Percentiles rank a stretch among this genome's conserved stretches.
phyloP scores from a whole-genome alignment of 148 eudicot species.

The Spergularia marina region DNA sequence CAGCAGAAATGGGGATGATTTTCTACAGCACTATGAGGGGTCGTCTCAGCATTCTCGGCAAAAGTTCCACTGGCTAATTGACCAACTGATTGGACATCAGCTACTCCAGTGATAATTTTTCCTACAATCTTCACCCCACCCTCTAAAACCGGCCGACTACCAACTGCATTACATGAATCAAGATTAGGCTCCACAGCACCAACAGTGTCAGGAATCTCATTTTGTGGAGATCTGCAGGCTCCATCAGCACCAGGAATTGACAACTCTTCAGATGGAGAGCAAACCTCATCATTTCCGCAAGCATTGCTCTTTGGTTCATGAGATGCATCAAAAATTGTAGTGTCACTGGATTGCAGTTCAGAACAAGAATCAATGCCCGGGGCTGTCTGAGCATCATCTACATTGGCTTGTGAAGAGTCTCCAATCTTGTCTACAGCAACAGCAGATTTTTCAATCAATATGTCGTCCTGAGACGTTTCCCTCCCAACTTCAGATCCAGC shows the following conservation, averaged over 20 bases:
- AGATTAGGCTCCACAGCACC: slow-evolving; percentile 4
- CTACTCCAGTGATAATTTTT: not conserved
- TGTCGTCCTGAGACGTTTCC: slow-evolving; percentile 15
- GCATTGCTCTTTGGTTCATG: slow-evolving; percentile 8
- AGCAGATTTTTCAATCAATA: slow-evolving; percentile 23
- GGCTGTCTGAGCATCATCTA: slow-evolving; percentile 5
- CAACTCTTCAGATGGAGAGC: not conserved
- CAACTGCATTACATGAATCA: slow-evolving; percentile 3
- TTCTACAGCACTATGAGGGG: not conserved
- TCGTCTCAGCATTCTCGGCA: slow-evolving; percentile 1
- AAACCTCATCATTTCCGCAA: not conserved
- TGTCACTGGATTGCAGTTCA: slow-evolving; percentile 1
- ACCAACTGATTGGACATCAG: not conserved
- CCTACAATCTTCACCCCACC: not conserved
- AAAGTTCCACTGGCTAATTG: slow-evolving; percentile 4
- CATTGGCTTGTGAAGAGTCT: not conserved
- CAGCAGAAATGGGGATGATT: slow-evolving; percentile 4
- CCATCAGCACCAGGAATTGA: not conserved
- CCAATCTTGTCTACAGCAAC: slow-evolving; percentile 14
- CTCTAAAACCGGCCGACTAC: slow-evolving; percentile 14
- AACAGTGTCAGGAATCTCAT: not conserved
- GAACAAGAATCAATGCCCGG: slow-evolving; percentile 7
- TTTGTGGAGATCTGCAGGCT: slow-evolving; percentile 4
- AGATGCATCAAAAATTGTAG: not conserved
- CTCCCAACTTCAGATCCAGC: not conserved